A percentile compares a stretch with the other conserved stretches of the same genome.
These are phyloP conservation scores for Paraleonurus japonicus DNA, from an alignment of 257 asterid genomes.

Conservation along the genomic window DNA sequence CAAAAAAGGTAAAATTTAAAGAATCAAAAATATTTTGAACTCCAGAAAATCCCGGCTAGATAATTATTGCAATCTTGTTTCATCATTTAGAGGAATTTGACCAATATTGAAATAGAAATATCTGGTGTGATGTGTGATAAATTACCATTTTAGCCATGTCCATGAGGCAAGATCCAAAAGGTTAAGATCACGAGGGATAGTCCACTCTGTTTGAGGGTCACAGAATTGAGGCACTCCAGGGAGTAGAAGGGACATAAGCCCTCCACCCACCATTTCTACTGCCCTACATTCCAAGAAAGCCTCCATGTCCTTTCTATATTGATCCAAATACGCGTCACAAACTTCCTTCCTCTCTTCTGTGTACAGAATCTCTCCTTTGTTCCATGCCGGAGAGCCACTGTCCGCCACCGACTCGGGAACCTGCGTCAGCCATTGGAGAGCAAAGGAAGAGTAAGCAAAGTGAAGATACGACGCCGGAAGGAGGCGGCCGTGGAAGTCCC, in stretches of 20 bases:
- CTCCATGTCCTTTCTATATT: background rate
- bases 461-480: constrained; percentile 11
- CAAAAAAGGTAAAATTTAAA: no score
- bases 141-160: constrained; percentile 42
- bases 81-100: no score
- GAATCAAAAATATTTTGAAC: no score
- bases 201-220: constrained; percentile 2
- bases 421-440: constrained; percentile 37
- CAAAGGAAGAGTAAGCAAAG: constrained; percentile 34
- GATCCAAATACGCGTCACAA: background rate
- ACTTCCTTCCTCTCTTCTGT: constrained; percentile 19
- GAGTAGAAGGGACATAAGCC: constrained; percentile 15
- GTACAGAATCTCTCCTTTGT: constrained; percentile 29
- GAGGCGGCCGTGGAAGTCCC: background rate
- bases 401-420: constrained; percentile 27
- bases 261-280: background rate
- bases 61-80: no score
- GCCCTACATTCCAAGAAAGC: background rate
- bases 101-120: no score
- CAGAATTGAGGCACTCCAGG: constrained; percentile 22
- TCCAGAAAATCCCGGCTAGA: no score
- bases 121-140: no score
- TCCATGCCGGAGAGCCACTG: constrained; percentile 28
- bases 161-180: constrained; percentile 26
- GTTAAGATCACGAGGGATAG: background rate